Percentiles rank a stretch among this genome's conserved stretches.
Evolutionary conservation across 345 rosid genomes (phyloP).

Genomic region (Hibiscus mutabilis): DNA sequence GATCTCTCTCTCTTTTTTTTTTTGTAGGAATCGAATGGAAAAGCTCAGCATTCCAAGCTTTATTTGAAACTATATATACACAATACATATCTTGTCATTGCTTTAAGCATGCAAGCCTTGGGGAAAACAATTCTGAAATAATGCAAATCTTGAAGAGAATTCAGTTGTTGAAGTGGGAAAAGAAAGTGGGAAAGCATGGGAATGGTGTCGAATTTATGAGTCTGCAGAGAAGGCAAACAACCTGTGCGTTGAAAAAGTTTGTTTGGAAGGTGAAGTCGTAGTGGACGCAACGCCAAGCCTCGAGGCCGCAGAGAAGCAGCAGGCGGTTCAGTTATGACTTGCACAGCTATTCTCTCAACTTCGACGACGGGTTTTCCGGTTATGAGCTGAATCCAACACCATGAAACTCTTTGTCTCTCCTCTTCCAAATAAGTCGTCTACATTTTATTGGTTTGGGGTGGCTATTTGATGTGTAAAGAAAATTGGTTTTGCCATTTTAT

Average conservation of each 20-base stretch:
- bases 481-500: background rate
- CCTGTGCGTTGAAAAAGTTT: conserved; percentile 17
- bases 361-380: conserved; percentile 27
- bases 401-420: background rate
- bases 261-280: conserved; percentile 32
- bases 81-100: background rate
- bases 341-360: conserved; percentile 34
- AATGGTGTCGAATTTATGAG: background rate
- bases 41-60: background rate
- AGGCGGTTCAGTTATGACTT: conserved; percentile 36
- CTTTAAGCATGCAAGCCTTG: background rate
- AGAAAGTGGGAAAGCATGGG: conserved; percentile 20
- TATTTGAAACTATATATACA: background rate
- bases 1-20: background rate
- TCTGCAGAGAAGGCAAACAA: background rate
- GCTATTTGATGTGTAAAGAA: conserved; percentile 1
- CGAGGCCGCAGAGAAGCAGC: conserved; percentile 18
- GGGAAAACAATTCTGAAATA: conserved; percentile 12
- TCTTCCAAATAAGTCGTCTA: background rate
- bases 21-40: background rate
- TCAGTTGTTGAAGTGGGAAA: conserved; percentile 10
- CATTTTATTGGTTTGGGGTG: background rate
- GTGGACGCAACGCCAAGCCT: conserved; percentile 17
- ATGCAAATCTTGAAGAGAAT: conserved; percentile 30
- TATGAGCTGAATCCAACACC: background rate